Percentiles rank a stretch among this genome's conserved stretches.
Evolutionary conservation across 1,139 yeast genomes (phyloP).

Genomic region (Blastobotrys serpentis): DNA sequence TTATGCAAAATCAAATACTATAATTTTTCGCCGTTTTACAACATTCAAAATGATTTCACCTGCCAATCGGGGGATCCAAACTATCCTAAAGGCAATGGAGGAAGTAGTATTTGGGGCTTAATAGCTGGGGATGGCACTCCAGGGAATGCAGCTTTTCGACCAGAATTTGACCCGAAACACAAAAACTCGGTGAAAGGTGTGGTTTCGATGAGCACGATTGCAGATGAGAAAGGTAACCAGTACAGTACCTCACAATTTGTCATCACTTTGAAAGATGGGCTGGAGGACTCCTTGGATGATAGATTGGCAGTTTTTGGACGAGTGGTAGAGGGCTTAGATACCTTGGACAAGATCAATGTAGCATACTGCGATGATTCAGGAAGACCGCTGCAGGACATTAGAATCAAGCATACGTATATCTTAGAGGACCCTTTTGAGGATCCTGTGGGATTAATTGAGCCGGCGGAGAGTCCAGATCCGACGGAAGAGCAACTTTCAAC

Average conservation of each 20-base stretch:
- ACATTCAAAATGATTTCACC: slow-evolving; percentile 41
- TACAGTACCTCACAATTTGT: slow-evolving; percentile 38
- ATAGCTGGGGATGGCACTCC: slow-evolving; percentile 27
- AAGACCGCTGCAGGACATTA: slow-evolving; percentile 50
- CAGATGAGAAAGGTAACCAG: slow-evolving; percentile 14
- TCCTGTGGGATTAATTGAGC: slow-evolving; percentile 34
- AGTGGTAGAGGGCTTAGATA: slow-evolving; percentile 51
- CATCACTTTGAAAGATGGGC: slow-evolving; percentile 33
- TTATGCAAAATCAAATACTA: slow-evolving; percentile 55
- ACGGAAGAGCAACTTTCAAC: slow-evolving; percentile 41
- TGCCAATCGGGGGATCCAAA: slow-evolving; percentile 52
- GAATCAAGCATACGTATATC: slow-evolving; percentile 52
- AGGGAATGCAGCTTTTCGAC: slow-evolving; percentile 24
- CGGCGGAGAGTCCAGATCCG: slow-evolving; percentile 40
- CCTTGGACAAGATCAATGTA: slow-evolving; percentile 47
- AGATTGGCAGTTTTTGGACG: slow-evolving; percentile 47
- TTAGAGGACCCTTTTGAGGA: slow-evolving; percentile 57
- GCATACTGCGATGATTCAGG: slow-evolving; percentile 42
- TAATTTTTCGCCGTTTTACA: slow-evolving; percentile 52
- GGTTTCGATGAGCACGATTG: slow-evolving; percentile 40
- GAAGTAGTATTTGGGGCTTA: slow-evolving; percentile 40
- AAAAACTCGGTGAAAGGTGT: slow-evolving; percentile 36
- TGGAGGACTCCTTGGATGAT: slow-evolving; percentile 25
- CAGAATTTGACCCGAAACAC: slow-evolving; percentile 28
- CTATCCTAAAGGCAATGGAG: slow-evolving; percentile 43